Base-by-base conservation (phyloP, 495 filamentous ascomycete genomes). In the Daldinia vernicosa region DNA sequence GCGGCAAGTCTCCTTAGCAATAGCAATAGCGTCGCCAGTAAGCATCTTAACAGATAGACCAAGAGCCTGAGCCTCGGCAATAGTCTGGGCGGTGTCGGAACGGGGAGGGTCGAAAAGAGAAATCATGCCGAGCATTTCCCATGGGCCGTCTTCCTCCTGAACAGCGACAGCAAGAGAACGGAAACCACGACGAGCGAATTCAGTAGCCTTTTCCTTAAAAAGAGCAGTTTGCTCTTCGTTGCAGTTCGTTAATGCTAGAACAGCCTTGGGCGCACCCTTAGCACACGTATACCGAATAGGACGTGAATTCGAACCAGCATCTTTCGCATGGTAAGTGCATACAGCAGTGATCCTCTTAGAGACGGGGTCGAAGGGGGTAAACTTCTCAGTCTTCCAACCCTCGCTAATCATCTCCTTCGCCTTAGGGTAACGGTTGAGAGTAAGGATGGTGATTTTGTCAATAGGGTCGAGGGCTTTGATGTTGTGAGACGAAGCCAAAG, bases 21-120 rank as follows among this genome's bases (percentile, higher is more conserved):
- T 96, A 77, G 91, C 93, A 72, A 96, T 92, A 60, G 93, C 92
- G 82, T 97, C 93, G 82, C 93, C 93, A 75, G 93, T 97, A 80
- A 97, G 88, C 92, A 97, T 97, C 84, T 96, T 97, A 78, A 97
- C 92, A 52, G 89, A 90, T 40, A 97, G 83, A 79, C 93, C 93
- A 60, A 97, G 88, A 60, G 84, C 84, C 83, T 94, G 90, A 67
- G 93, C 93, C 81, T 97, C 93, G 69, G 89, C 86, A 79, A 97
- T 91, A 58, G 93, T 95, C 78, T 91, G 89, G 60, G 91, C 92
- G 57, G 93, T 95, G 78, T 96, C 93, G 79, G 94, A 87, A 71
- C 93, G 91, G 61, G 93, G 93, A 67, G 93, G 93, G 75, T 97
- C 93, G 67, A 86, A 90, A 84, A 92, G 94, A 74, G 93, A 93